These are phyloP conservation scores for Tulasnella sp. DNA, from an alignment of 768 basidiomycete genomes.

Conservation along the genomic window DNA sequence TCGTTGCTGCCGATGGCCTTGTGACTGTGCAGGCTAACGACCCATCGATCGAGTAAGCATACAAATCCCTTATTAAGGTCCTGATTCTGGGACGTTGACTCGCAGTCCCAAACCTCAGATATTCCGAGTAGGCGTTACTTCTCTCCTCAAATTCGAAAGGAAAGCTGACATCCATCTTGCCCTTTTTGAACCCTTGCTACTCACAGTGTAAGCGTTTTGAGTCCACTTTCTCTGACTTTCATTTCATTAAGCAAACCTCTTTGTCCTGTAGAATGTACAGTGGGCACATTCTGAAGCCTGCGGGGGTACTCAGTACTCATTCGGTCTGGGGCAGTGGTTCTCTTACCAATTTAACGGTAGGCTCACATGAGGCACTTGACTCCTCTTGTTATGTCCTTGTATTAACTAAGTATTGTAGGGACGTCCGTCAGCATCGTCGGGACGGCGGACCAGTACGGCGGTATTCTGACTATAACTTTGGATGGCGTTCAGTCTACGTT, in stretches of 20 bases:
- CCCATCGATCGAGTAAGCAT: background rate
- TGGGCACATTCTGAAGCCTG: background rate
- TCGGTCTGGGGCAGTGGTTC: slow-evolving; percentile 3
- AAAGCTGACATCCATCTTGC: background rate
- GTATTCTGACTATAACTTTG: background rate
- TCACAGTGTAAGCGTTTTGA: background rate
- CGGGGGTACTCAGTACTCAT: background rate
- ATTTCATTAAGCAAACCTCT: background rate
- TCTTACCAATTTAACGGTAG: background rate
- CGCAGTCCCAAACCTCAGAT: background rate
- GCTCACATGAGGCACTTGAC: background rate
- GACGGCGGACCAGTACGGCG: background rate
- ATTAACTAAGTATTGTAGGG: background rate
- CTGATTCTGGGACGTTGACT: too few species aligned
- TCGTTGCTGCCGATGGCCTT: background rate
- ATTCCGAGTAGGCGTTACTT: background rate
- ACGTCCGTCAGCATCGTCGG: background rate
- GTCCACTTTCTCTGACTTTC: background rate
- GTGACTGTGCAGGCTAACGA: background rate
- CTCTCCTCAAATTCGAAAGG: background rate
- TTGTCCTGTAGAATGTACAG: background rate
- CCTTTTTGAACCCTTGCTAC: background rate
- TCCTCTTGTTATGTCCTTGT: background rate
- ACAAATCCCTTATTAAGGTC: too few species aligned
- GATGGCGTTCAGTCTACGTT: background rate